Conservation (phyloP, 305 asterid genomes). For the Plantago lanceolata region DNA sequence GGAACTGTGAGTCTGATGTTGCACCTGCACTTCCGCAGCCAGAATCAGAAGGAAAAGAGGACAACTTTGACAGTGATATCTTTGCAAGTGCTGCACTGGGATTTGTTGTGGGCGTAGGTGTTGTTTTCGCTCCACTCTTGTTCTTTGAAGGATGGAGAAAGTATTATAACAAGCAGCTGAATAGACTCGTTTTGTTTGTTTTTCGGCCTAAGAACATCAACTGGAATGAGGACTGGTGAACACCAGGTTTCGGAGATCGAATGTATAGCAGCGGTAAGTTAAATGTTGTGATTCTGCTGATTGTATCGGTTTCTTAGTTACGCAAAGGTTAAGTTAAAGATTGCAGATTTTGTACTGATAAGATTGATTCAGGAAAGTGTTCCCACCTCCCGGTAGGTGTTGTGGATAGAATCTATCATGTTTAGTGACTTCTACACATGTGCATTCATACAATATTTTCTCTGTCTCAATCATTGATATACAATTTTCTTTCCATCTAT, state of each 20-base stretch:
- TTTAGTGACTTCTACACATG: no score
- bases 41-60: not conserved
- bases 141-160: constrained; percentile 4
- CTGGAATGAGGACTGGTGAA: not conserved
- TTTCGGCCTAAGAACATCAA: not conserved
- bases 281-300: constrained; percentile 22
- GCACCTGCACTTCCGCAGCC: constrained; percentile 14
- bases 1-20: constrained; percentile 24
- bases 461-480: no score
- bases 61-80: not conserved
- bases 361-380: no score
- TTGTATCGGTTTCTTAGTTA: no score
- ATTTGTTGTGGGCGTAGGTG: constrained; percentile 3
- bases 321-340: no score
- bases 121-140: not conserved
- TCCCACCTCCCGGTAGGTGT: no score
- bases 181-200: not conserved
- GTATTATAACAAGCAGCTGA: not conserved
- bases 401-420: no score
- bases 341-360: no score
- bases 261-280: not conserved
- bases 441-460: no score
- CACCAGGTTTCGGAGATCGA: not conserved
- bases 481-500: no score
- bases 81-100: not conserved